Conservation (phyloP, 2,329 filamentous ascomycete species). For the Fusarium tricinctum region DNA sequence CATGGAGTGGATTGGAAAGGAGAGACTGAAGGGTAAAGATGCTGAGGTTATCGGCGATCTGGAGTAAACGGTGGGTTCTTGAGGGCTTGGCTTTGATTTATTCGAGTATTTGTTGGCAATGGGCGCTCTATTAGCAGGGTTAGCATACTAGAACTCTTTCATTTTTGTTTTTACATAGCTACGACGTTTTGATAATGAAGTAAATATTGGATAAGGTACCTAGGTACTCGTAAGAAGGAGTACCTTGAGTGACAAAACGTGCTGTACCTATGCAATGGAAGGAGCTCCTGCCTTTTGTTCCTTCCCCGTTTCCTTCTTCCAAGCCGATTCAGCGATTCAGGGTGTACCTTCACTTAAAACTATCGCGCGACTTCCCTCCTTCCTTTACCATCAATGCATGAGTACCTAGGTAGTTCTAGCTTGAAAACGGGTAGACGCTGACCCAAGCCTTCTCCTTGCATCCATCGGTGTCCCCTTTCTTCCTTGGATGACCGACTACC, state of each 20-base stretch:
- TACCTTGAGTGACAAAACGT: neutral
- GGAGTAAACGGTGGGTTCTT: neutral
- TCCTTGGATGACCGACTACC: neutral
- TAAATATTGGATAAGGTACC: neutral
- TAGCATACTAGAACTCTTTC: neutral
- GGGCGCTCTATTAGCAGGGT: neutral
- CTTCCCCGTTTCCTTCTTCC: neutral
- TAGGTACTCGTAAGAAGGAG: neutral
- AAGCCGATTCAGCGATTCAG: too few species aligned
- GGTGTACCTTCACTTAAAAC: neutral
- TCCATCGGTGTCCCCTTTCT: neutral
- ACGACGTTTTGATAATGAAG: neutral
- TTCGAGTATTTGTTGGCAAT: neutral
- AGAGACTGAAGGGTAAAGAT: constrained; percentile 54
- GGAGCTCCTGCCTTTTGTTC: neutral
- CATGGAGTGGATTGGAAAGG: constrained; percentile 69
- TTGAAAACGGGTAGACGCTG: too few species aligned
- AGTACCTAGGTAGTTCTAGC: neutral
- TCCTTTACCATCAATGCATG: neutral
- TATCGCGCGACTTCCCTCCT: neutral
- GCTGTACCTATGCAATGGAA: neutral
- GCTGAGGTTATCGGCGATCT: constrained; percentile 26
- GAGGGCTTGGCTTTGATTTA: neutral
- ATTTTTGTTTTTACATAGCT: neutral
- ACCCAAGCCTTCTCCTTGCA: neutral